phyloP scores from a whole-genome alignment of 257 asterid species.

The Perilla frutescens region DNA sequence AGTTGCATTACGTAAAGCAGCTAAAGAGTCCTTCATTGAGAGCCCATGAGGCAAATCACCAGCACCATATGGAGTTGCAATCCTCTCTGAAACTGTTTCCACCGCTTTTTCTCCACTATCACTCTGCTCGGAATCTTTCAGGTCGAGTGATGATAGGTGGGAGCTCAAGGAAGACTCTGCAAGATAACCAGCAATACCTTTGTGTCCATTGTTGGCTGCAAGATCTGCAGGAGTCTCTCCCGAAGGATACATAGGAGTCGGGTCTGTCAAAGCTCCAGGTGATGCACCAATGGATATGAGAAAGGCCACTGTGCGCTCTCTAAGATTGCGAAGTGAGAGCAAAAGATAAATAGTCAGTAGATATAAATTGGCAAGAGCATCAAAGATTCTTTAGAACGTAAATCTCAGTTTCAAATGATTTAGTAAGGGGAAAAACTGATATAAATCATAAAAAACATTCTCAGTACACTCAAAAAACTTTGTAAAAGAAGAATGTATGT shows the following conservation, averaged over 20 bases:
- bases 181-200: constrained; percentile 93
- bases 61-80: constrained; percentile 61
- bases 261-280: constrained; percentile 86
- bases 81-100: constrained; percentile 71
- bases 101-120: constrained; percentile 51
- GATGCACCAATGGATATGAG: constrained; percentile 79
- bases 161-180: constrained; percentile 79
- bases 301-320: constrained; percentile 80
- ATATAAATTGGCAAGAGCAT: constrained; percentile 21
- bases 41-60: constrained; percentile 72
- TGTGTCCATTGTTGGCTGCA: constrained; percentile 85
- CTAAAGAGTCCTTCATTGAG: constrained; percentile 83
- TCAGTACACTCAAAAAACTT: background rate
- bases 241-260: constrained; percentile 69
- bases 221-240: constrained; percentile 87
- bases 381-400: constrained; percentile 22
- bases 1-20: constrained; percentile 93
- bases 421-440: background rate
- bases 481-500: constrained; percentile 15
- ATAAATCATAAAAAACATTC: constrained; percentile 1
- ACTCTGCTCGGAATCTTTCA: constrained; percentile 57
- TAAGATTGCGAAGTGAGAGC: constrained; percentile 41
- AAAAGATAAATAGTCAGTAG: constrained; percentile 1
- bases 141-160: constrained; percentile 59
- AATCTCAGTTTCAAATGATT: background rate